phyloP scores from a whole-genome alignment of 306 rosid genomes.

The Erythrophleum fordii region DNA sequence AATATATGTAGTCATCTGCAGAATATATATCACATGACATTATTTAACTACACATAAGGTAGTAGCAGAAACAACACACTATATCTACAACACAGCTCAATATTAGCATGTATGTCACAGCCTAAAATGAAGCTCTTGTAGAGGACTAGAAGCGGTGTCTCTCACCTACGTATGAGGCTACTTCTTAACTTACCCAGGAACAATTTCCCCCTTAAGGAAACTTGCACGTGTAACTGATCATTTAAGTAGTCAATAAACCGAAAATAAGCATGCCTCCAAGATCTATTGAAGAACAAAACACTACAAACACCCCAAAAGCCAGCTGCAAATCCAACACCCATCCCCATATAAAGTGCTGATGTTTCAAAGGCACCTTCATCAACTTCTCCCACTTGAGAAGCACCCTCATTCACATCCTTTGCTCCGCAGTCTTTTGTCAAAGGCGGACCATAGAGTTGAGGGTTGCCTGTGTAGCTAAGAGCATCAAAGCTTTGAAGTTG shows the following conservation, averaged over 20 bases:
- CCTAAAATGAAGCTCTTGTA: not conserved
- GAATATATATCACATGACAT: not conserved
- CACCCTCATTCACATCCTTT: not conserved
- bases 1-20: not conserved
- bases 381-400: not conserved
- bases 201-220: not conserved
- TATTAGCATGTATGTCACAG: no score
- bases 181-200: not conserved
- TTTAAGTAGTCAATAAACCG: not conserved
- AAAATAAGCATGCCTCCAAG: constrained; percentile 19
- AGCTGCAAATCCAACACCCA: constrained; percentile 1
- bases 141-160: not conserved
- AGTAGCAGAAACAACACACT: no score
- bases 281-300: not conserved
- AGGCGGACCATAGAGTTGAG: not conserved
- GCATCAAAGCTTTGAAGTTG: constrained; percentile 14
- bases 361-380: not conserved
- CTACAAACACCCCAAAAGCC: constrained; percentile 1
- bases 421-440: not conserved
- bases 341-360: not conserved
- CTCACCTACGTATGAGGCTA: not conserved
- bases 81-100: no score
- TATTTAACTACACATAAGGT: no score
- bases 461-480: not conserved
- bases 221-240: not conserved